These are phyloP conservation scores for Alternaria arbusti DNA, from an alignment of 2,329 filamentous ascomycete species.

Conservation along the genomic window DNA sequence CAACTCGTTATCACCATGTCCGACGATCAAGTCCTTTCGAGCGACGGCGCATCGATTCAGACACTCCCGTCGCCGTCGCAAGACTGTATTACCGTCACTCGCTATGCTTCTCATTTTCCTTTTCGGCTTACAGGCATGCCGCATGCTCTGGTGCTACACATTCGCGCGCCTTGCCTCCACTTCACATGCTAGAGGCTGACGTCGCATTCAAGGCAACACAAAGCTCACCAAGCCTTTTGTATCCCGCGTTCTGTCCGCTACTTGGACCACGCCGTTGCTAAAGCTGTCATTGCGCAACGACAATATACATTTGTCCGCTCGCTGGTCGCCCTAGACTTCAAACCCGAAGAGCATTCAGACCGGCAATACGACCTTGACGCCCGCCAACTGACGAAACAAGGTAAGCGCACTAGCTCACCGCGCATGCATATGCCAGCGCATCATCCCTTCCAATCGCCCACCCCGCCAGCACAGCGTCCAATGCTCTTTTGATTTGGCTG, in stretches of 20 bases:
- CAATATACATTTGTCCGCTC: slow-evolving; percentile 32
- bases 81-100: not conserved
- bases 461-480: slow-evolving; percentile 45
- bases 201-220: slow-evolving; percentile 28
- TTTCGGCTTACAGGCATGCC: not conserved
- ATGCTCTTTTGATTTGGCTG: slow-evolving; percentile 37
- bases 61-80: not conserved
- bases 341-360: slow-evolving; percentile 25
- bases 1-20: not conserved
- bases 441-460: slow-evolving; percentile 50
- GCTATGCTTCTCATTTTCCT: not conserved
- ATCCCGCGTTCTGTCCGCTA: slow-evolving; percentile 28
- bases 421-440: slow-evolving; percentile 53
- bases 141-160: slow-evolving; percentile 6
- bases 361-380: slow-evolving; percentile 8
- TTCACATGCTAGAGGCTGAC: slow-evolving; percentile 30
- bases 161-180: slow-evolving; percentile 10
- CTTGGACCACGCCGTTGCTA: slow-evolving; percentile 22
- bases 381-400: slow-evolving; percentile 19
- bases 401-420: slow-evolving; percentile 44
- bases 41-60: not conserved
- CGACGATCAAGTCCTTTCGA: not conserved
- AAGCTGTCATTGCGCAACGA: slow-evolving; percentile 37
- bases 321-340: slow-evolving; percentile 24
- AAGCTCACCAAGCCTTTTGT: slow-evolving; percentile 30